Evolutionary conservation across 371 early-diverging fungal species (phyloP), one percentile per base, ranked within the genome.

Genomic region (Mortierella sp.): DNA sequence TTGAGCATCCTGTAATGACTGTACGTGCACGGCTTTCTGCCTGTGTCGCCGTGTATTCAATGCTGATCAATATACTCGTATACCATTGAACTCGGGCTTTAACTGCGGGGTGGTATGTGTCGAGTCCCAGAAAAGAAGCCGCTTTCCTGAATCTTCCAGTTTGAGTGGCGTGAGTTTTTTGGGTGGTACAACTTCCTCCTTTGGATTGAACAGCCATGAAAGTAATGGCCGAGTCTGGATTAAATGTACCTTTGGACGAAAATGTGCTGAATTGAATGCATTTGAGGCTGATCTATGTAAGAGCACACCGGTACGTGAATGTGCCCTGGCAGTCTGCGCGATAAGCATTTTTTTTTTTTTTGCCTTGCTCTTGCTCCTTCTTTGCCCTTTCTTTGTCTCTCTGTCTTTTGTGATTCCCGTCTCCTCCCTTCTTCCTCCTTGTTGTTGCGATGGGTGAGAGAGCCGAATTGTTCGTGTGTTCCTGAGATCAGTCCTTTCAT

Each of bases 21-120:
- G 47, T 19, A 40, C 3, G 8, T 16, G 16, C 19, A 6, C 43
- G 9, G 43, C 43, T 1, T 43, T 28, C 28, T 28, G 28, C 28
- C 28, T 28, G 28, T 28, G 28, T 28, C 28, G 28, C 2, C 28
- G 28, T 28, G 28, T 28, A 28, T 11, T 43, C 15, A 5, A 15
- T 43, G 43, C 10, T 43, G 4, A 15, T 43, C 43, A 43, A 43
- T 43, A 24, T 28, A 28, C 2, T 28, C 28, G 28, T 8, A 11
- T 63, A 81, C 82, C 82, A 69, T 76, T 76, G 69, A 81, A 81
- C 67, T 81, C 82, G 47, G 72, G 82, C 33, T 81, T 81, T 28
- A 81, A 43, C 53, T 69, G 64, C 0, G 82, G 82, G 10, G 72
- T 69, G 24, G 70, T 72, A 33, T 76, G 48, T 8, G 82, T 81